phyloP scores from a whole-genome alignment of 768 basidiomycete genomes.

The Boletus insuetus region DNA sequence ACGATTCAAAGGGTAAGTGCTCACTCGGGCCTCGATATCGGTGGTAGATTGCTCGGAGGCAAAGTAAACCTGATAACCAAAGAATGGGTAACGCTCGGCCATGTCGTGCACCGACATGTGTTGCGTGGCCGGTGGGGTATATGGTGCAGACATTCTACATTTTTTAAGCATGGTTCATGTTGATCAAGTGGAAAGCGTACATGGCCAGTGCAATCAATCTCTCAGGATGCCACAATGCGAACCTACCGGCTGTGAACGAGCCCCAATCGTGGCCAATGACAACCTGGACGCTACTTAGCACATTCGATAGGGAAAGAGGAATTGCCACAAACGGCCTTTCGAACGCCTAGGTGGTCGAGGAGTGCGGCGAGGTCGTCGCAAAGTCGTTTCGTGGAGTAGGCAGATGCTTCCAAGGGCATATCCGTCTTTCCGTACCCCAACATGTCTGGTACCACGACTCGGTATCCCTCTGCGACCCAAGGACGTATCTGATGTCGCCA shows the following conservation, averaged over 20 bases:
- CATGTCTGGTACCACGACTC: slow-evolving; percentile 53
- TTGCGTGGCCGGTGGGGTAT: slow-evolving; percentile 51
- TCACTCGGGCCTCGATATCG: slow-evolving; percentile 58
- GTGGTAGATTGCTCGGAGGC: slow-evolving; percentile 47
- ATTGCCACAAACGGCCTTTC: slow-evolving; percentile 47
- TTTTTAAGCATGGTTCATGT: not conserved
- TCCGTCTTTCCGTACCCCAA: slow-evolving; percentile 65
- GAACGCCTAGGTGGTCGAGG: slow-evolving; percentile 52
- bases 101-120: slow-evolving; percentile 53
- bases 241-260: slow-evolving; percentile 55
- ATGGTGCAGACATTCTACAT: slow-evolving; percentile 63
- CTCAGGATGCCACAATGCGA: slow-evolving; percentile 72
- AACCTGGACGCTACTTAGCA: slow-evolving; percentile 37
- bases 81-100: slow-evolving; percentile 50
- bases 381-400: slow-evolving; percentile 60
- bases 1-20: slow-evolving; percentile 5
- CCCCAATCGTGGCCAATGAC: slow-evolving; percentile 87
- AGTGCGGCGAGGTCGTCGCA: slow-evolving; percentile 64
- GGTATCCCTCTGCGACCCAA: slow-evolving; percentile 60
- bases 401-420: slow-evolving; percentile 51
- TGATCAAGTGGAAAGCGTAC: slow-evolving; percentile 39
- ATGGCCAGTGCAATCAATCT: slow-evolving; percentile 56
- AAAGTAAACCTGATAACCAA: slow-evolving; percentile 71
- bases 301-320: not conserved
- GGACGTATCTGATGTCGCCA: slow-evolving; percentile 74